A percentile compares a stretch with the other conserved stretches of the same genome.
Conservation (phyloP, 768 basidiomycete species). For the Baorangia bicolor region DNA sequence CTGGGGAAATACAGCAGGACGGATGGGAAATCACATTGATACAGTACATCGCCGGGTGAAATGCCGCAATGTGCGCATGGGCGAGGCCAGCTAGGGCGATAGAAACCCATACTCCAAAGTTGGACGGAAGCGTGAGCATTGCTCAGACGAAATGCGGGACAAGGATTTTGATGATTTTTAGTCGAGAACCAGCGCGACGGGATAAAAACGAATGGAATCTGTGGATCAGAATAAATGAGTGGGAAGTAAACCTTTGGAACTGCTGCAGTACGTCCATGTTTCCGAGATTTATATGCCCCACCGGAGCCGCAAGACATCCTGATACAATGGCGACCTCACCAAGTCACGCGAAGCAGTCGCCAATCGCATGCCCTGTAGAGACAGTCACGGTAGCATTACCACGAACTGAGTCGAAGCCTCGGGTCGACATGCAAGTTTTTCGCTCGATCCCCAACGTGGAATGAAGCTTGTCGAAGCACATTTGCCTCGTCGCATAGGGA, state of each 20-base stretch:
- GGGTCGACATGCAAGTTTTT: background rate
- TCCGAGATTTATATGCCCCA: slow-evolving; percentile 5
- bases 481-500: background rate
- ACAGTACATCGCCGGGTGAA: background rate
- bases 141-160: background rate
- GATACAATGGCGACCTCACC: background rate
- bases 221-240: background rate
- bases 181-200: slow-evolving; percentile 11
- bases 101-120: slow-evolving; percentile 1
- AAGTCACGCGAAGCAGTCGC: background rate
- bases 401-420: background rate
- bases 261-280: background rate
- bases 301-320: background rate
- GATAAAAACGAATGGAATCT: background rate
- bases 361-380: background rate
- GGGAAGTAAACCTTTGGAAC: background rate
- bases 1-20: background rate
- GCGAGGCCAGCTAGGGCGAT: slow-evolving; percentile 12
- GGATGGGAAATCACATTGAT: slow-evolving; percentile 1
- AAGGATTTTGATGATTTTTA: background rate
- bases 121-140: slow-evolving; percentile 1
- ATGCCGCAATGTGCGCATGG: slow-evolving; percentile 2
- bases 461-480: background rate
- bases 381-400: background rate
- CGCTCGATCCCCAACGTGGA: background rate